Percentiles rank a stretch among this genome's conserved stretches.
Evolutionary conservation across 1,139 yeast genomes (phyloP).

Genomic region (Nakaseomyces delphensis): DNA sequence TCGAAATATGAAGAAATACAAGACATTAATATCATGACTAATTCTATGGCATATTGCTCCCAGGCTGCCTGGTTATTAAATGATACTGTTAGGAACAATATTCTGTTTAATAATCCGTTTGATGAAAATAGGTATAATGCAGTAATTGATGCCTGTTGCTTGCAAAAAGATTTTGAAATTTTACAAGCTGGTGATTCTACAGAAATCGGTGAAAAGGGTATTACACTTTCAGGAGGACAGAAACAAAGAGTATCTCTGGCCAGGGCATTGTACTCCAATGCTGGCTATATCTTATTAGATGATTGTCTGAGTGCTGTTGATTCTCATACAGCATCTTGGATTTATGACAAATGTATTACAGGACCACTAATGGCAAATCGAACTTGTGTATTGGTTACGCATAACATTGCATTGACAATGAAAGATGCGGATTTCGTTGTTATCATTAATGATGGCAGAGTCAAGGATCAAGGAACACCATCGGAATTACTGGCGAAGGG

Average conservation of each 20-base stretch:
- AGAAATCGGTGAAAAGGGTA: conserved; percentile 85
- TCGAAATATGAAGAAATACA: conserved; percentile 58
- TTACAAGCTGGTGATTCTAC: conserved; percentile 67
- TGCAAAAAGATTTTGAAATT: conserved; percentile 60
- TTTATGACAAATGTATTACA: conserved; percentile 71
- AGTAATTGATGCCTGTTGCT: conserved; percentile 72
- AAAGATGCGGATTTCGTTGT: conserved; percentile 66
- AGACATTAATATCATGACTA: conserved; percentile 71
- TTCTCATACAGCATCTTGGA: conserved; percentile 82
- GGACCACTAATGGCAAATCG: conserved; percentile 72
- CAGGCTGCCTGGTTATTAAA: conserved; percentile 88
- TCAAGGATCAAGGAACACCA: conserved; percentile 60
- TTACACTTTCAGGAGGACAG: conserved; percentile 86
- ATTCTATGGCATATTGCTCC: conserved; percentile 83
- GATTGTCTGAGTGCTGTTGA: conserved; percentile 91
- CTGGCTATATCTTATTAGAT: conserved; percentile 68
- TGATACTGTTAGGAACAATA: conserved; percentile 70
- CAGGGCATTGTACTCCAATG: conserved; percentile 75
- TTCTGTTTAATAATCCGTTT: conserved; percentile 60
- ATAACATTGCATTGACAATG: conserved; percentile 78
- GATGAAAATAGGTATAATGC: conserved; percentile 60
- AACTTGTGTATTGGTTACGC: conserved; percentile 80
- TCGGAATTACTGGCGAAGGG: conserved; percentile 44
- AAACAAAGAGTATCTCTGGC: conserved; percentile 89
- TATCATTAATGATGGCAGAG: conserved; percentile 69